These are phyloP conservation scores for Babesia gibsoni DNA, from an alignment of 169 alveolate species.

Conservation along the genomic window DNA sequence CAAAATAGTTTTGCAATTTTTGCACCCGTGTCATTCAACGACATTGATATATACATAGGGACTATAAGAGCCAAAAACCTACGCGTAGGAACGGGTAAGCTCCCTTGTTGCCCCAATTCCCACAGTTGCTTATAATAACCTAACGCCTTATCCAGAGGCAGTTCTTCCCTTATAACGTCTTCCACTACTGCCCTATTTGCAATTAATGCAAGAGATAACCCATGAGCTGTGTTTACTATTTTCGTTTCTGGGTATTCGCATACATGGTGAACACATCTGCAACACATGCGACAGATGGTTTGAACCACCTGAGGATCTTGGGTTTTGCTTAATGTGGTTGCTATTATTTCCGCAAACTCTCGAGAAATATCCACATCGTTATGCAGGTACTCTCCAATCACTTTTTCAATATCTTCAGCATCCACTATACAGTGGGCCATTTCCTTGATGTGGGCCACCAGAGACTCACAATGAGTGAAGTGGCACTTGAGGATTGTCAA, in stretches of 20 bases:
- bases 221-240: not conserved
- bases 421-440: not conserved
- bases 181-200: not conserved
- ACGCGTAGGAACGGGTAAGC: not conserved
- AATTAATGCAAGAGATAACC: slow-evolving; percentile 17
- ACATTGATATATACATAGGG: slow-evolving; percentile 7
- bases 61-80: not conserved
- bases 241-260: slow-evolving; percentile 12
- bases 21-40: not conserved
- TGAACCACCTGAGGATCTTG: not conserved
- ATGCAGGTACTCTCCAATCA: not conserved
- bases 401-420: not conserved
- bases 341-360: slow-evolving; percentile 18
- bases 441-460: not conserved
- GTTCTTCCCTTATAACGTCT: not conserved
- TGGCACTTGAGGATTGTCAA: slow-evolving; percentile 13
- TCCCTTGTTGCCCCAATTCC: not conserved
- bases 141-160: not conserved
- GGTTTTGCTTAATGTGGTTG: not conserved
- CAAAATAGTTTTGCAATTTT: not conserved
- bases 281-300: not conserved
- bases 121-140: not conserved
- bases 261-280: slow-evolving; percentile 7
- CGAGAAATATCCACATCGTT: not conserved
- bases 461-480: not conserved